A percentile compares a stretch with the other conserved stretches of the same genome.
phyloP scores from a whole-genome alignment of 495 filamentous ascomycete genomes.

The Annulohypoxylon maeteangense region DNA sequence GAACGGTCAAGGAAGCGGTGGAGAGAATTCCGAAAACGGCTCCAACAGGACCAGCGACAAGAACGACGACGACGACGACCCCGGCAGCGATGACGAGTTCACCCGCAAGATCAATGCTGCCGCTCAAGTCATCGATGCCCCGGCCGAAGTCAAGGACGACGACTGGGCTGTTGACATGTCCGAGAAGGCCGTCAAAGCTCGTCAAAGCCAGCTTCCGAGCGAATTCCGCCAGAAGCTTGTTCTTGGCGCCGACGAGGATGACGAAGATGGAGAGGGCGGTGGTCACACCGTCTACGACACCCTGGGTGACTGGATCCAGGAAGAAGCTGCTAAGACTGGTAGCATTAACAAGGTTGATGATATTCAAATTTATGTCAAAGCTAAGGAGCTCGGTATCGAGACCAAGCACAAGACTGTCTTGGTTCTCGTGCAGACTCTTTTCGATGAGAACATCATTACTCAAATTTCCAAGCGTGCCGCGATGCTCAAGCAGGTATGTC shows the following conservation, averaged over 20 bases:
- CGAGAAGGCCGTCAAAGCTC: constrained; percentile 92
- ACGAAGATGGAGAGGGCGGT: constrained; percentile 80
- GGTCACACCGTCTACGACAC: constrained; percentile 87
- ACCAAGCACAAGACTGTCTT: constrained; percentile 91
- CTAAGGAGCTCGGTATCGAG: constrained; percentile 95
- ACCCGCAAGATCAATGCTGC: constrained; percentile 88
- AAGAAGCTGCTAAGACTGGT: constrained; percentile 74
- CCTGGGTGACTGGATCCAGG: constrained; percentile 91
- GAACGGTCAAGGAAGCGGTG: constrained; percentile 68
- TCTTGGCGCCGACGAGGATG: constrained; percentile 83
- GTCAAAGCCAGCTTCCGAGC: constrained; percentile 86
- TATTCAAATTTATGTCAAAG: constrained; percentile 93
- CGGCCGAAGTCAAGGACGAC: constrained; percentile 78
- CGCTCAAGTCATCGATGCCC: constrained; percentile 76
- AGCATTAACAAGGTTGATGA: constrained; percentile 80
- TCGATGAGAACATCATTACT: constrained; percentile 83
- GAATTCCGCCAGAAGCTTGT: constrained; percentile 92
- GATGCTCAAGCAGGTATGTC: constrained; percentile 84
- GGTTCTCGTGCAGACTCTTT: constrained; percentile 92
- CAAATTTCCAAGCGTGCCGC: constrained; percentile 83
- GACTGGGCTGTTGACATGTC: constrained; percentile 97
- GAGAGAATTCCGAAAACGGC: constrained; percentile 79
- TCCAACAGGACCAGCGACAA: constrained; percentile 75
- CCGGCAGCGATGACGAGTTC: constrained; percentile 89
- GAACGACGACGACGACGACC: constrained; percentile 59